Evolutionary conservation across 1,284 basidiomycete species (phyloP).

Genomic region (Polyporus tsugae): DNA sequence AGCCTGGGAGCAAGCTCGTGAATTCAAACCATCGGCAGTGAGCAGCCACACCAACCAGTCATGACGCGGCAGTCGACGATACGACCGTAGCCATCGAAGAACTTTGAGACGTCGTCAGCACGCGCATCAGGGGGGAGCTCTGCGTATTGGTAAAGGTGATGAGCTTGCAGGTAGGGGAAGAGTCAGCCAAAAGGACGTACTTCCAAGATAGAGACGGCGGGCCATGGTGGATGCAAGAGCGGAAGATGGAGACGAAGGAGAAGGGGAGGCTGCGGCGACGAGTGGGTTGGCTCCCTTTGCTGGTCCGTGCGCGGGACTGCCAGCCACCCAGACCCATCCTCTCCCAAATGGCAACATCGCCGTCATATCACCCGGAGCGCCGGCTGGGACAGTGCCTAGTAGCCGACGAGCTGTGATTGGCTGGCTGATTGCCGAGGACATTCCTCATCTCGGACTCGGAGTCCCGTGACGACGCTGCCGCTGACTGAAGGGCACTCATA

Average conservation of each 20-base stretch:
- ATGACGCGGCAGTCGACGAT: conserved; percentile 93
- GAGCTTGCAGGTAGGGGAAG: background rate
- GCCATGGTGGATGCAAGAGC: conserved; percentile 68
- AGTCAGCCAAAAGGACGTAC: conserved; percentile 54
- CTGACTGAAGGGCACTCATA: conserved; percentile 15
- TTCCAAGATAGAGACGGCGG: conserved; percentile 84
- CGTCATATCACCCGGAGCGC: conserved; percentile 7
- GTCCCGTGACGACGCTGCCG: conserved; percentile 22
- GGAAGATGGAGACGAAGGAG: conserved; percentile 10
- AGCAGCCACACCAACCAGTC: conserved; percentile 67
- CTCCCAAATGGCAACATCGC: conserved; percentile 5
- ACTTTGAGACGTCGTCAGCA: conserved; percentile 82
- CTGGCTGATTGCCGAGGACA: conserved; percentile 16
- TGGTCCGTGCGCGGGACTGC: conserved; percentile 43
- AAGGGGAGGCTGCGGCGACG: conserved; percentile 12
- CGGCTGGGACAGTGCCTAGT: conserved; percentile 29
- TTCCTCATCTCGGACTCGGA: conserved; percentile 11
- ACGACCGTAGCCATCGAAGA: conserved; percentile 87
- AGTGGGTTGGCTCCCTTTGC: conserved; percentile 25
- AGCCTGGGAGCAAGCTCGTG: conserved; percentile 56
- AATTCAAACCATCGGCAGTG: background rate
- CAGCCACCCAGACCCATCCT: conserved; percentile 1
- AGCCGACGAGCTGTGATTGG: conserved; percentile 18
- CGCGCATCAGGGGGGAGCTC: conserved; percentile 83
- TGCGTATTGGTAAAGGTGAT: conserved; percentile 38